Evolutionary conservation across 1,284 basidiomycete species (phyloP).

Genomic region (Retiboletus flavoniger): DNA sequence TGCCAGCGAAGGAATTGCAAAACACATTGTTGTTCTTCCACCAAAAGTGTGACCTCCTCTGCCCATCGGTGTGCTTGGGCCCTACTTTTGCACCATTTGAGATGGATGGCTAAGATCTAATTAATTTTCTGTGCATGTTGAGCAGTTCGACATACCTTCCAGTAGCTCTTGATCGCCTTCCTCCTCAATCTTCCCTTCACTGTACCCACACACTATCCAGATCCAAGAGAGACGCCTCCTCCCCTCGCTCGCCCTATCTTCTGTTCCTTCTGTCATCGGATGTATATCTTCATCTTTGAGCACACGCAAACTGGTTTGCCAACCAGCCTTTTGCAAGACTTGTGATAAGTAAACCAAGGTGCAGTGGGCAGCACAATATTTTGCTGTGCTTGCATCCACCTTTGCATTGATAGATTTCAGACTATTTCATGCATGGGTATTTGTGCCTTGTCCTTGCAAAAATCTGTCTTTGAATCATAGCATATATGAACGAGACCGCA

Average conservation of each 20-base stretch:
- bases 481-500: neutral
- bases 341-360: neutral
- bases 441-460: neutral
- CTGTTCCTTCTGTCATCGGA: neutral
- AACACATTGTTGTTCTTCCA: too few relatives aligned
- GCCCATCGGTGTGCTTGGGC: too few relatives aligned
- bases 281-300: neutral
- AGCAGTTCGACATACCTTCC: too few relatives aligned
- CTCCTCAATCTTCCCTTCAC: too few relatives aligned
- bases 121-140: too few relatives aligned
- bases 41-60: too few relatives aligned
- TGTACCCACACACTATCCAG: too few relatives aligned
- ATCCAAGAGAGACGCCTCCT: neutral
- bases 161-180: too few relatives aligned
- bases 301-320: neutral
- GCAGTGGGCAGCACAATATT: neutral
- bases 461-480: constrained; percentile 3
- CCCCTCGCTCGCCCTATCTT: neutral
- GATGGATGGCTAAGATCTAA: too few relatives aligned
- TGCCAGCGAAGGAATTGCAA: too few relatives aligned
- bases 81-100: too few relatives aligned
- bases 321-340: neutral
- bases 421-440: neutral
- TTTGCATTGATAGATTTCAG: constrained; percentile 1
- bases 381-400: neutral